A percentile compares a stretch with the other conserved stretches of the same genome.
These are phyloP conservation scores for Sarcodon sp. DNA, from an alignment of 768 basidiomycete species.

Conservation along the genomic window DNA sequence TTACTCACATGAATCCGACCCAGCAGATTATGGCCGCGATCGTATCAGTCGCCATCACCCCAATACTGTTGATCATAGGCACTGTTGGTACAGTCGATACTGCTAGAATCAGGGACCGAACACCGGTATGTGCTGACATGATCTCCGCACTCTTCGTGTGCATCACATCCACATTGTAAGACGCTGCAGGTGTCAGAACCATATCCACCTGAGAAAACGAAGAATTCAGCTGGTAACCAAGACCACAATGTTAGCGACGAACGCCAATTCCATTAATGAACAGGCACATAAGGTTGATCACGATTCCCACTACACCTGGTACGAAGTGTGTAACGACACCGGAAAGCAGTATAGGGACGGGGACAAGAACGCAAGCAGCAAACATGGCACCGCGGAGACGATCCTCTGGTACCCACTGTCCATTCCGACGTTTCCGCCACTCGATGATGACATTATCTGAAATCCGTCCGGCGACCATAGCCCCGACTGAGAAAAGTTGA, in stretches of 20 bases:
- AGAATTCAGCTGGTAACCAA: background rate
- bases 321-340: conserved; percentile 43
- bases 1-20: conserved; percentile 39
- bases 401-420: conserved; percentile 58
- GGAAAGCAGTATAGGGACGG: conserved; percentile 29
- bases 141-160: conserved; percentile 49
- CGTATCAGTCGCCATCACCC: conserved; percentile 36
- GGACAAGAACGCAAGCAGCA: conserved; percentile 35
- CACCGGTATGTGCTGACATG: conserved; percentile 37
- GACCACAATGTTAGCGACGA: conserved; percentile 8
- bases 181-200: conserved; percentile 37
- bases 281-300: conserved; percentile 37
- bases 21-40: conserved; percentile 31
- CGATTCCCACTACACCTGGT: conserved; percentile 33
- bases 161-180: conserved; percentile 50
- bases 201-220: conserved; percentile 32
- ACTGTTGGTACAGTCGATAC: conserved; percentile 31
- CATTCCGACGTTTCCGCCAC: conserved; percentile 36
- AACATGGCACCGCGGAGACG: conserved; percentile 40
- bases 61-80: conserved; percentile 39
- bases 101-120: conserved; percentile 32
- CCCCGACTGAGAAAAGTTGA: conserved; percentile 31
- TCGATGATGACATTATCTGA: conserved; percentile 40
- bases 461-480: conserved; percentile 41
- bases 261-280: conserved; percentile 59